phyloP scores from a whole-genome alignment of 805 yeast species.

The Saccharomycopsis oosterbeekiorum region DNA sequence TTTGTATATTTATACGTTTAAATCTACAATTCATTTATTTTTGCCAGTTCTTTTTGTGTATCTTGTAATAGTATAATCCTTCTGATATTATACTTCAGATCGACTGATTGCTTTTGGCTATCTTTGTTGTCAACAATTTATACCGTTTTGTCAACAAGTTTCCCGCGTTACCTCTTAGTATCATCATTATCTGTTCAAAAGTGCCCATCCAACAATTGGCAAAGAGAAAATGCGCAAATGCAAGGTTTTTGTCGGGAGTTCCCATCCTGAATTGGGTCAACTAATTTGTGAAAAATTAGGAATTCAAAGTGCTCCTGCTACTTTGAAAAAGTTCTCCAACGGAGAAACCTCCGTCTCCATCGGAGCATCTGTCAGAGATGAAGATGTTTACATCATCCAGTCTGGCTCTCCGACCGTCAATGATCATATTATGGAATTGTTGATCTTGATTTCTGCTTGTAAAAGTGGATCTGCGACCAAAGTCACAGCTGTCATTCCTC shows the following conservation, averaged over 20 bases:
- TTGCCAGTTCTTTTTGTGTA: neutral
- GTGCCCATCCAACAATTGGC: neutral
- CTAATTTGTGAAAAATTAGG: conserved; percentile 87
- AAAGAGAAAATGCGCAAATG: conserved; percentile 77
- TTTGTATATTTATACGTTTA: no score
- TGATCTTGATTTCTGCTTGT: conserved; percentile 90
- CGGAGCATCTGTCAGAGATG: conserved; percentile 92
- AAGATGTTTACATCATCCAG: conserved; percentile 90
- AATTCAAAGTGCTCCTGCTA: conserved; percentile 87
- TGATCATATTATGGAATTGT: conserved; percentile 92
- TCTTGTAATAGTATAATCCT: neutral
- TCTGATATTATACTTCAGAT: neutral
- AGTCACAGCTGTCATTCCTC: conserved; percentile 93
- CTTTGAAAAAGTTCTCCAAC: conserved; percentile 85
- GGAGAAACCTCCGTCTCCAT: conserved; percentile 97
- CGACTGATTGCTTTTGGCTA: neutral
- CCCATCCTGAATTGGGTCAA: conserved; percentile 91
- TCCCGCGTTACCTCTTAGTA: neutral
- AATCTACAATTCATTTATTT: no score
- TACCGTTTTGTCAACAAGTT: neutral
- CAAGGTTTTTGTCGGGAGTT: conserved; percentile 90
- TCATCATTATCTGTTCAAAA: no score
- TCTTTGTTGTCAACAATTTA: no score
- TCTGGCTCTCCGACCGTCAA: conserved; percentile 81
- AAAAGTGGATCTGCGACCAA: conserved; percentile 97